Evolutionary conservation across 306 rosid species (phyloP).

Genomic region (Prunus campanulata): DNA sequence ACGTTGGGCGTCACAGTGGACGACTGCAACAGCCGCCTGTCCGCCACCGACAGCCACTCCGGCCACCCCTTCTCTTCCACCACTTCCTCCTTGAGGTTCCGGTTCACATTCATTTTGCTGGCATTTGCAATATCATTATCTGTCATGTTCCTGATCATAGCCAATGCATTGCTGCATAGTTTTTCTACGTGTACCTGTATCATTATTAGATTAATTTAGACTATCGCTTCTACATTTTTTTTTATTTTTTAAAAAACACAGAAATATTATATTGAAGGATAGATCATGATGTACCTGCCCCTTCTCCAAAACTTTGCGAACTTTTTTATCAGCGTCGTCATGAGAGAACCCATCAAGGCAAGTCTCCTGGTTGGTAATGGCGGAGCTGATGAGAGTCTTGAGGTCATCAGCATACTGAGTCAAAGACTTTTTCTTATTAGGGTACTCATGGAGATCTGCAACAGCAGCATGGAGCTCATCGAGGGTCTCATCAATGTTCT

Average conservation of each 20-base stretch:
- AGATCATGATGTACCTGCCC: constrained; percentile 29
- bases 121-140: constrained; percentile 55
- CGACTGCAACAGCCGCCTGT: constrained; percentile 62
- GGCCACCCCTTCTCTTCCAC: constrained; percentile 51
- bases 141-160: constrained; percentile 76
- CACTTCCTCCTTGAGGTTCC: constrained; percentile 34
- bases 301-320: constrained; percentile 36
- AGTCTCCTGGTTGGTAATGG: constrained; percentile 84
- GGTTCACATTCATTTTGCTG: constrained; percentile 11
- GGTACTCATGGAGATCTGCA: constrained; percentile 42
- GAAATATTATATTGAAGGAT: too few species aligned
- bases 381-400: constrained; percentile 62
- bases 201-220: neutral
- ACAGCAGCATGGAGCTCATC: constrained; percentile 51
- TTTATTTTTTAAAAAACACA: too few species aligned
- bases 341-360: constrained; percentile 88
- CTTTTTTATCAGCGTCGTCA: constrained; percentile 40
- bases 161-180: constrained; percentile 77
- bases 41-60: constrained; percentile 65
- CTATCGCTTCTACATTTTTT: too few species aligned
- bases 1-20: constrained; percentile 42
- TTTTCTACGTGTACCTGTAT: constrained; percentile 45
- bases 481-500: constrained; percentile 58
- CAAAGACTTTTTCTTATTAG: constrained; percentile 35
- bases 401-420: constrained; percentile 65